Base-by-base conservation (phyloP, 2,329 filamentous ascomycete species). In the Cercospora sesami region DNA sequence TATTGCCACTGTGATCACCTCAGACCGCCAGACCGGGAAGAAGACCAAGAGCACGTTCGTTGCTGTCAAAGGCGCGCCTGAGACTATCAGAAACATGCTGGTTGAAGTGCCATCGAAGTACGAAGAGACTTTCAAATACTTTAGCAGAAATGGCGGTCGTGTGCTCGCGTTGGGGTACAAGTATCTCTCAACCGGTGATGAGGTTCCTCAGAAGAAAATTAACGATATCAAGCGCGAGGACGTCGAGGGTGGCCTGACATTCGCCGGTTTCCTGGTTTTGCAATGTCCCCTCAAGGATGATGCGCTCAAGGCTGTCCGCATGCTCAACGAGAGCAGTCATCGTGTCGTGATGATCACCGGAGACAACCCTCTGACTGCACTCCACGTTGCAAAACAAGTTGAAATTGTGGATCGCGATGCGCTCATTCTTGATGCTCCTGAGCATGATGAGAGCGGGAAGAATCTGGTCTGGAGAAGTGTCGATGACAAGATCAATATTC, bases 281-380 rank as follows among this genome's bases (percentile, higher is more conserved):
- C 94, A 97, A 79, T 97, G 93, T 76, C 95, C 95, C 5, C 85
- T 99, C 66, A 99, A 99, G 82, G 94, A 97, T 28, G 95, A 99
- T 79, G 95, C 95, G 58, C 91, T 96, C 81, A 90, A 95, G 79
- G 90, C 95, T 45, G 92, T 99, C 48, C 92, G 91, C 72, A 97
- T 98, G 93, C 86, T 99, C 74, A 99, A 97, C 78, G 95, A 99
- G 83, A 98, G 94, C 81, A 98, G 94, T 81, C 95, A 99, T 80
- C 92, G 95, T 74, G 93, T 97, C 58, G 91, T 99, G 74, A 99
- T 99, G 95, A 99, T 99, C 73, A 99, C 95, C 68, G 95, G 95
- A 78, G 95, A 99, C 80, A 99, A 99, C 79, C 94, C 95, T 12
- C 86, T 99, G 63, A 99, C 95, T 48, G 95, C 95, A 72, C 92